Evolutionary conservation across 2,329 filamentous ascomycete genomes (phyloP).

Genomic region (Trichoderma atrobrunneum): DNA sequence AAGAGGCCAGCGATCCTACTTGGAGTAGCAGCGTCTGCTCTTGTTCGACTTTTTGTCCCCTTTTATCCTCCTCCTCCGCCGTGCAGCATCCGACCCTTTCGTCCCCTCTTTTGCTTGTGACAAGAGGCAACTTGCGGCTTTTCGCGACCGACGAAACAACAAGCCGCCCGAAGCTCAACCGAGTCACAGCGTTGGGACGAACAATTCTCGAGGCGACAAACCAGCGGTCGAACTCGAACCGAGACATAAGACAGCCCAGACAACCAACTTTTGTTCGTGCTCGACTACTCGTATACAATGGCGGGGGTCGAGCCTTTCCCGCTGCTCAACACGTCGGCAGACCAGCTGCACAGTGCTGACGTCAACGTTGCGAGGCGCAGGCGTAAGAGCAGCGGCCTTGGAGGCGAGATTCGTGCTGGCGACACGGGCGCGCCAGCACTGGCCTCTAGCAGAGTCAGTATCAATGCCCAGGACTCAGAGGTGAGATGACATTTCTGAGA

Average conservation of each 20-base stretch:
- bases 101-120: not conserved
- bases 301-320: constrained; percentile 54
- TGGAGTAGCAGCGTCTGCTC: not conserved
- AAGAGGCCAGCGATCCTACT: constrained; percentile 14
- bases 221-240: not conserved
- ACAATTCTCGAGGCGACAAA: not conserved
- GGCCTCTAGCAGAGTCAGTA: constrained; percentile 50
- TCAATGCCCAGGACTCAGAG: constrained; percentile 30
- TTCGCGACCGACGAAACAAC: not conserved
- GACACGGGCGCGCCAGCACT: constrained; percentile 56
- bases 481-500: constrained; percentile 16
- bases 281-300: constrained; percentile 33
- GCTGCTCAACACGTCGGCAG: constrained; percentile 49
- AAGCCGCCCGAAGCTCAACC: not conserved
- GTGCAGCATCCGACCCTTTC: not conserved
- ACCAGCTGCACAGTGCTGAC: constrained; percentile 45
- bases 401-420: constrained; percentile 51
- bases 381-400: constrained; percentile 56
- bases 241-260: not conserved
- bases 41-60: not conserved
- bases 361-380: constrained; percentile 44
- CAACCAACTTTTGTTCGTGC: too few species aligned
- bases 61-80: not conserved
- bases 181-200: not conserved
- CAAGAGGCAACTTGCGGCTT: not conserved